phyloP scores from a whole-genome alignment of 192 early-diverging fungal genomes.

The Thamnidium elegans region DNA sequence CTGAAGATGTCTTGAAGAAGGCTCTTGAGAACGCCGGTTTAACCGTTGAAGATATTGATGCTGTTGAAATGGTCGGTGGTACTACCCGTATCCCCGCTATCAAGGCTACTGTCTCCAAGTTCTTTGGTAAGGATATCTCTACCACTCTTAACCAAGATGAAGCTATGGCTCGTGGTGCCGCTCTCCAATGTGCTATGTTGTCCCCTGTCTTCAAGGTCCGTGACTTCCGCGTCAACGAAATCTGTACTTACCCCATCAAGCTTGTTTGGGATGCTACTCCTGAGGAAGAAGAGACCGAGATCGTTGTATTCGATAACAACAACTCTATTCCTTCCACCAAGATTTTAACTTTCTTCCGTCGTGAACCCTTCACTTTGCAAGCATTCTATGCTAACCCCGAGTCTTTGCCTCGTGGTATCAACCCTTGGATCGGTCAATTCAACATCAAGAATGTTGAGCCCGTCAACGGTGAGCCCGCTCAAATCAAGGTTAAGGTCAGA shows the following conservation, averaged over 20 bases:
- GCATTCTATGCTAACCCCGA: slow-evolving; percentile 73
- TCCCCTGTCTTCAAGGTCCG: slow-evolving; percentile 98
- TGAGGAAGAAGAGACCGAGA: slow-evolving; percentile 73
- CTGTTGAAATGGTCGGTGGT: slow-evolving; percentile 93
- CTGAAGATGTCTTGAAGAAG: slow-evolving; percentile 70
- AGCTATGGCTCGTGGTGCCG: slow-evolving; percentile 93
- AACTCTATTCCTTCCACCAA: slow-evolving; percentile 88
- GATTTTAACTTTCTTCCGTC: slow-evolving; percentile 89
- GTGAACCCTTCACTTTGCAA: slow-evolving; percentile 78
- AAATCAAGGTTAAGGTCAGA: slow-evolving; percentile 89
- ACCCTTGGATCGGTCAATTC: slow-evolving; percentile 81
- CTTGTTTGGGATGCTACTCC: slow-evolving; percentile 80
- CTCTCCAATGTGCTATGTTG: slow-evolving; percentile 94
- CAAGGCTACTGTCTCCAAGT: slow-evolving; percentile 83
- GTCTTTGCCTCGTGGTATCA: slow-evolving; percentile 71
- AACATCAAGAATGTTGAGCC: slow-evolving; percentile 79
- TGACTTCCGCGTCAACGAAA: slow-evolving; percentile 91
- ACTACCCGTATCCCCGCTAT: slow-evolving; percentile 92
- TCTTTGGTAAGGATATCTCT: slow-evolving; percentile 86
- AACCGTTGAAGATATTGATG: slow-evolving; percentile 80
- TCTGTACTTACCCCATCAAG: slow-evolving; percentile 85
- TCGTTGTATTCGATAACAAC: slow-evolving; percentile 85
- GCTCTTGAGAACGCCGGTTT: slow-evolving; percentile 76
- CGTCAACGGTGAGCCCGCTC: slow-evolving; percentile 64
- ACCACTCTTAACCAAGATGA: slow-evolving; percentile 98